A percentile compares a stretch with the other conserved stretches of the same genome.
Conservation (phyloP, 192 early-diverging fungal genomes). For the Mortierella alpina region DNA sequence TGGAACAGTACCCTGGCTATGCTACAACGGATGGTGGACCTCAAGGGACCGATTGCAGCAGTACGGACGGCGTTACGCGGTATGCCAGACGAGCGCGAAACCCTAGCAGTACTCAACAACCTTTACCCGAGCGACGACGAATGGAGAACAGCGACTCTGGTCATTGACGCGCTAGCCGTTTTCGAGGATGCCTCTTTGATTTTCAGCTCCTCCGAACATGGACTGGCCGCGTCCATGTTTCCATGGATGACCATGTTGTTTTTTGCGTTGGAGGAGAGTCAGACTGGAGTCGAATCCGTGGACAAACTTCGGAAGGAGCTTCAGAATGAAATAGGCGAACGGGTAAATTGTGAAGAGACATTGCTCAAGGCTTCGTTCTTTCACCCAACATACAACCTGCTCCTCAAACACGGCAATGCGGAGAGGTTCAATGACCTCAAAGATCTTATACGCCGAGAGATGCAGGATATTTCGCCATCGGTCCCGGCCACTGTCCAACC, state of each 20-base stretch:
- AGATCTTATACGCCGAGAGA: conserved; percentile 8
- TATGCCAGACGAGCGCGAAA: conserved; percentile 7
- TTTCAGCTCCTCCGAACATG: neutral
- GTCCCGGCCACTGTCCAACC: neutral
- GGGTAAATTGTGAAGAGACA: neutral
- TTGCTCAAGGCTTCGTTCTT: conserved; percentile 3
- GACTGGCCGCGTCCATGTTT: conserved; percentile 7
- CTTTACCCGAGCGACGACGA: neutral
- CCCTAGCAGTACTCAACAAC: neutral
- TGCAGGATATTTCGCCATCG: conserved; percentile 10
- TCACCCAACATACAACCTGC: conserved; percentile 12
- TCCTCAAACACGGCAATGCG: neutral
- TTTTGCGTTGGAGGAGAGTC: neutral
- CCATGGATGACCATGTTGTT: conserved; percentile 4
- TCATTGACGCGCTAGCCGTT: conserved; percentile 1
- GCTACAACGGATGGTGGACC: neutral
- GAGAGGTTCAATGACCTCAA: conserved; percentile 3
- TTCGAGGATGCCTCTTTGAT: neutral
- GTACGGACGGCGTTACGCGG: neutral
- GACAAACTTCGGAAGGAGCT: conserved; percentile 9
- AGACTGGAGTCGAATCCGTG: neutral
- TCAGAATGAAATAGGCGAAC: neutral
- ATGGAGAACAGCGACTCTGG: neutral
- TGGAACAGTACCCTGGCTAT: conserved; percentile 7
- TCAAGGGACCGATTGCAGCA: conserved; percentile 6